Percentiles rank a stretch among this genome's conserved stretches.
Conservation (phyloP, 768 basidiomycete species). For the Mycena pura region DNA sequence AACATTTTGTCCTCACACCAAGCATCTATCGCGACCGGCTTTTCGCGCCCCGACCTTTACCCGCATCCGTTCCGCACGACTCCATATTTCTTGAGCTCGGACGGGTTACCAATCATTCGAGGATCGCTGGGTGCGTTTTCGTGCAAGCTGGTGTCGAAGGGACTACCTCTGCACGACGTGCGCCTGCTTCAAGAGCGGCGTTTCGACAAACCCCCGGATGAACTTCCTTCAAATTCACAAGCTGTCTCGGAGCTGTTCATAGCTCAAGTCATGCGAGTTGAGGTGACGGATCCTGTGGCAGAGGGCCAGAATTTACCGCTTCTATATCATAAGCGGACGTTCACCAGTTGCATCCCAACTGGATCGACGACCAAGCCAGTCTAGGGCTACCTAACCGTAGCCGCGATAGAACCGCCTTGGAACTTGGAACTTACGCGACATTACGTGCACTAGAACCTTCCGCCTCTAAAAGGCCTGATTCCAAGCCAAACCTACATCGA, state of each 20-base stretch:
- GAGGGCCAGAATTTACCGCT: slow-evolving; percentile 52
- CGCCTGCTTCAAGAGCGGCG: slow-evolving; percentile 39
- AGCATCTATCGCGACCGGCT: slow-evolving; percentile 63
- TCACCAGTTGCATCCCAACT: slow-evolving; percentile 52
- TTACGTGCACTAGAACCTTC: too few relatives aligned
- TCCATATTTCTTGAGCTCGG: slow-evolving; percentile 34
- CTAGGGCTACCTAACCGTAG: not conserved
- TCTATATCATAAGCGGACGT: slow-evolving; percentile 67
- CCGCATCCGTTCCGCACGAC: slow-evolving; percentile 59
- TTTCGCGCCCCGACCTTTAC: slow-evolving; percentile 76
- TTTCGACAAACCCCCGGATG: slow-evolving; percentile 20
- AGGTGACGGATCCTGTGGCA: slow-evolving; percentile 35
- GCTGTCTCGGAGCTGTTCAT: slow-evolving; percentile 78
- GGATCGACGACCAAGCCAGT: not conserved
- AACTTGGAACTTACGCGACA: too few relatives aligned
- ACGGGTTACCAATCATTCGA: slow-evolving; percentile 53
- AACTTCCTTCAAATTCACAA: slow-evolving; percentile 19
- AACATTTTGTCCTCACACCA: slow-evolving; percentile 82
- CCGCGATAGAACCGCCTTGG: too few relatives aligned
- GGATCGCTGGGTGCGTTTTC: slow-evolving; percentile 60
- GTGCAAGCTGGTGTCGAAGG: slow-evolving; percentile 63
- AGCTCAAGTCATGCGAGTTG: slow-evolving; percentile 74
- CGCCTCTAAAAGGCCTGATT: too few relatives aligned
- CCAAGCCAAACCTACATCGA: too few relatives aligned
- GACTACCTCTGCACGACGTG: slow-evolving; percentile 68